These are phyloP conservation scores for Verticillium isaacii DNA, from an alignment of 2,329 filamentous ascomycete genomes.

Conservation along the genomic window DNA sequence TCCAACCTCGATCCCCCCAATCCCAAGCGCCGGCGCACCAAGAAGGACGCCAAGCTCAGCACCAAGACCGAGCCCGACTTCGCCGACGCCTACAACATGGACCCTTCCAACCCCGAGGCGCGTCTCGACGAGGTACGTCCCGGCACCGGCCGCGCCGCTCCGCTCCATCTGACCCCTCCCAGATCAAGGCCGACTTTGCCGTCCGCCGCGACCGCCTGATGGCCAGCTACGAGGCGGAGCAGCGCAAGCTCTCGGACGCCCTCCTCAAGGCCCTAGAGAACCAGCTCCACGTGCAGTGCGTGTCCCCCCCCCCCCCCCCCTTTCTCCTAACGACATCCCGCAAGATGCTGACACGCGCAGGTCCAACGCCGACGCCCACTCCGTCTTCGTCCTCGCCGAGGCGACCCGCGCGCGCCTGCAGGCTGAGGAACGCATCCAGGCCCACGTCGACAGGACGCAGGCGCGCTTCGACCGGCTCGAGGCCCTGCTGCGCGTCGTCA, in stretches of 20 bases:
- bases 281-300: background rate
- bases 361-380: background rate
- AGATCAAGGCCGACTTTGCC: background rate
- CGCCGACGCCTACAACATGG: background rate
- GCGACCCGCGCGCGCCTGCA: background rate
- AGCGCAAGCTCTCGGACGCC: background rate
- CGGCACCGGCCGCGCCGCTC: background rate
- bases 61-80: background rate
- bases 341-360: background rate
- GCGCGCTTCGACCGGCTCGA: background rate
- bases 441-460: background rate
- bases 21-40: background rate
- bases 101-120: background rate
- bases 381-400: background rate
- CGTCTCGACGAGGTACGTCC: background rate
- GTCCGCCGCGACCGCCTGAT: background rate
- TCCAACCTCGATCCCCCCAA: background rate
- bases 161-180: background rate
- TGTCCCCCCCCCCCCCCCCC: background rate
- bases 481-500: background rate
- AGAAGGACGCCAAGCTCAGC: background rate
- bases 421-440: background rate
- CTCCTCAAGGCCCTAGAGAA: background rate
- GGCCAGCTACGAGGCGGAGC: background rate
- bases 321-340: background rate